phyloP scores from a whole-genome alignment of 768 basidiomycete species.

The Tricholomella constricta region DNA sequence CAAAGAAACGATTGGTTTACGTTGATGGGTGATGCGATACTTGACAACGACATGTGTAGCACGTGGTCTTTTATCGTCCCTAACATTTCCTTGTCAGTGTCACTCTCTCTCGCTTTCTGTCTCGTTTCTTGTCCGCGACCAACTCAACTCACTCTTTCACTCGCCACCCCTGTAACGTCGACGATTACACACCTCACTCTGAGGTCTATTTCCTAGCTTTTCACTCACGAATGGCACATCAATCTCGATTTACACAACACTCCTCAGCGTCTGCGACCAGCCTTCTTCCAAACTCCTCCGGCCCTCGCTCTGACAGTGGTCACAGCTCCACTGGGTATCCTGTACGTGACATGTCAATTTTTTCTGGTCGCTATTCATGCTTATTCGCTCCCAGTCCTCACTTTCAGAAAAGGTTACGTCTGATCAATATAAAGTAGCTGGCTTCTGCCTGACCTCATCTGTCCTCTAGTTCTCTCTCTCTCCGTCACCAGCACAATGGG shows the following conservation, averaged over 20 bases:
- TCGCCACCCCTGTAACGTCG: background rate
- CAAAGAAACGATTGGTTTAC: background rate
- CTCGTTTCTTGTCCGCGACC: background rate
- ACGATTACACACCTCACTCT: conserved; percentile 1
- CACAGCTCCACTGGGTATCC: conserved; percentile 13
- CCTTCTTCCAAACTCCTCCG: conserved; percentile 14
- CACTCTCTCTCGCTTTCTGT: conserved; percentile 1
- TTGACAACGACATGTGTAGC: background rate
- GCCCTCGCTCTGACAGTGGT: background rate
- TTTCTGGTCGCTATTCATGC: background rate
- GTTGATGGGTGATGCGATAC: background rate
- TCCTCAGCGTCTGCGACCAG: conserved; percentile 21
- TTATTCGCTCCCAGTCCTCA: conserved; percentile 22
- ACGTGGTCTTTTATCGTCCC: background rate
- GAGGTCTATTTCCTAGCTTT: conserved; percentile 6
- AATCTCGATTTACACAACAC: conserved; percentile 20
- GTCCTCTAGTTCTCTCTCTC: conserved; percentile 39
- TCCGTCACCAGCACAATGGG: conserved; percentile 52
- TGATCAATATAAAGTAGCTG: background rate
- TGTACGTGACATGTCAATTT: conserved; percentile 10
- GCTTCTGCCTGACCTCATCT: background rate
- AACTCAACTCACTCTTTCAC: conserved; percentile 11
- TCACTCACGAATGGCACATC: conserved; percentile 14
- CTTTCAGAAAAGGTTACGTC: conserved; percentile 32
- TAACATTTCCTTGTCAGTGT: background rate